Evolutionary conservation across 2,329 filamentous ascomycete genomes (phyloP).

Genomic region (Paraphaeosphaeria sporulosa): DNA sequence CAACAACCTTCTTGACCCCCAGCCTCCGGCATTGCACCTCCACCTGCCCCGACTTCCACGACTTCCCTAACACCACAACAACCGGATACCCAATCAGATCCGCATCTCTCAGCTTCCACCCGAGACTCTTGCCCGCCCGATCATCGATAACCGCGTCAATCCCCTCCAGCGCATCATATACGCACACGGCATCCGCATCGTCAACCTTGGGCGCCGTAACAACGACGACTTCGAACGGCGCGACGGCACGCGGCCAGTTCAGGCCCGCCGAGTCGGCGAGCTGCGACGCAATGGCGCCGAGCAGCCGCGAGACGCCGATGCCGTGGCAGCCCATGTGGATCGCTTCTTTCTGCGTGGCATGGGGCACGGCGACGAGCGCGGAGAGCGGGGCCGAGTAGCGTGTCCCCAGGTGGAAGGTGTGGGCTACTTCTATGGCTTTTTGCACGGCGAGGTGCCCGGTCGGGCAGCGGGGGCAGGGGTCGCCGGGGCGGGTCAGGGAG

Average conservation of each 20-base stretch:
- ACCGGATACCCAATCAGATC: conserved; percentile 90
- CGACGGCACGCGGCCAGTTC: conserved; percentile 86
- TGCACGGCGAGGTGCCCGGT: conserved; percentile 69
- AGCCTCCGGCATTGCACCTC: conserved; percentile 83
- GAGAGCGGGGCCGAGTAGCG: conserved; percentile 81
- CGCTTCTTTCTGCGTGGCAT: conserved; percentile 53
- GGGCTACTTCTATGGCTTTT: conserved; percentile 86
- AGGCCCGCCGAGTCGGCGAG: conserved; percentile 73
- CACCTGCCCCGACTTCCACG: conserved; percentile 52
- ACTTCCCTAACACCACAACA: conserved; percentile 74
- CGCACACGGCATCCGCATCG: conserved; percentile 58
- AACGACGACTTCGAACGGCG: conserved; percentile 81
- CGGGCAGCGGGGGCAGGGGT: conserved; percentile 75
- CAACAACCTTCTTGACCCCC: conserved; percentile 67
- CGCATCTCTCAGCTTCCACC: conserved; percentile 90
- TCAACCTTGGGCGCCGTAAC: conserved; percentile 60
- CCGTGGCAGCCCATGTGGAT: conserved; percentile 97
- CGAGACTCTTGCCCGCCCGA: conserved; percentile 63
- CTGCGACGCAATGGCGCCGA: conserved; percentile 83
- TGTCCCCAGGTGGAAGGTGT: conserved; percentile 93
- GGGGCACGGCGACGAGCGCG: conserved; percentile 64
- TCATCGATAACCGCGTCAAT: conserved; percentile 50
- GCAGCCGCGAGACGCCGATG: conserved; percentile 89
- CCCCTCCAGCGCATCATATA: conserved; percentile 68
- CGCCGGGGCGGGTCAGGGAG: conserved; percentile 70